A percentile compares a stretch with the other conserved stretches of the same genome.
Evolutionary conservation across 148 eudicot species (phyloP).

Genomic region (Cornus kousa): DNA sequence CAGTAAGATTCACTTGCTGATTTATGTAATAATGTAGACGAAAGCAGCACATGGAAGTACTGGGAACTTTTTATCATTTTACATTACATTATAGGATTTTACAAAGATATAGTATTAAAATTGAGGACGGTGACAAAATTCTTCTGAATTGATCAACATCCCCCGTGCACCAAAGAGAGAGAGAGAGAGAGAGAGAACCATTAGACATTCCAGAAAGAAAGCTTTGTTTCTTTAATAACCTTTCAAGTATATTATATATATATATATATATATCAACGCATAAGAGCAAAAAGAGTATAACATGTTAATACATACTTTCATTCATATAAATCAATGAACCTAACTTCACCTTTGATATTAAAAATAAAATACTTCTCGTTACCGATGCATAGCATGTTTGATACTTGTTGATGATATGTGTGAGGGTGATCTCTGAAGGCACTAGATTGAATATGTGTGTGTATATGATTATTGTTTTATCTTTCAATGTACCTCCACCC

Average conservation of each 20-base stretch:
- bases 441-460: too few species aligned
- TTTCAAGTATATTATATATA: too few species aligned
- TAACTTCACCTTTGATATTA: neutral
- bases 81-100: neutral
- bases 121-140: neutral
- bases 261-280: too few species aligned
- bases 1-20: constrained; percentile 48
- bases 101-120: neutral
- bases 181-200: too few species aligned
- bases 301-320: neutral
- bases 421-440: too few species aligned
- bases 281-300: too few species aligned
- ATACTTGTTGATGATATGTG: too few species aligned
- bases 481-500: too few species aligned
- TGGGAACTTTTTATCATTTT: neutral
- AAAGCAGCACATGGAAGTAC: neutral
- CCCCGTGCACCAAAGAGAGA: neutral
- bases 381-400: too few species aligned
- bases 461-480: too few species aligned
- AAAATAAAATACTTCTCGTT: neutral
- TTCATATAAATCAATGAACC: neutral
- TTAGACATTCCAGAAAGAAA: neutral
- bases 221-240: neutral
- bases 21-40: neutral
- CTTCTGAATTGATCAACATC: neutral